Evolutionary conservation across 1,284 basidiomycete genomes (phyloP), one percentile per base, ranked within the genome.

Genomic region (Ustilago lituana): DNA sequence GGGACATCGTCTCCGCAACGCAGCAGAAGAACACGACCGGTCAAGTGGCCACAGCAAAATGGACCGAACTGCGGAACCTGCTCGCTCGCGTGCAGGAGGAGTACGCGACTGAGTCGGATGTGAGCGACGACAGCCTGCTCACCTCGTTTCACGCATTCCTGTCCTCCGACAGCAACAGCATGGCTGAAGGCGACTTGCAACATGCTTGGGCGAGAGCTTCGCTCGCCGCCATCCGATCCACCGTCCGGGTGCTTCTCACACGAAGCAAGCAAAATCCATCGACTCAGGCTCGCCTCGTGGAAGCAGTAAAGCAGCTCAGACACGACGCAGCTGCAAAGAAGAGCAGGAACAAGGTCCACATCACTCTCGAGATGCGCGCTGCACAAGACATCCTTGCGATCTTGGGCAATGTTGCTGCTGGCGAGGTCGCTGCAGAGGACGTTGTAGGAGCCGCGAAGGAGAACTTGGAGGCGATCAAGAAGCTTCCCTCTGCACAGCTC

Each of bases 351-450:
- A 31, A 23, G 11, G 29, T 19, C 2, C 31, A 17, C 8, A 51
- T 59, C 38, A 50, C 62, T 9, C 41, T 65, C 37, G 44, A 50
- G 41, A 53, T 54, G 51, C 55, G 62, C 31, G 62, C 55, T 12
- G 36, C 55, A n/a, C 62, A 65, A 20, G 35, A 49, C 4, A 40
- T 58, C 24, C 11, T 50, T 4, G 27, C 41, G 15, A 19, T 17
- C 5, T 48, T 63, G 1, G 44, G 26, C 22, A 23, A 11, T 8
- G 29, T 22, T 5, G 33, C 24, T 15, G 15, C 22, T 38, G 27
- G 15, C 33, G 24, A 33, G 15, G 36, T 31, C 24, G 58, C 14
- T 8, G 31, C 15, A 19, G 23, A 39, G 11, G 38, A n/a, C 9
- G 50, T 31, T 14, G 24, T 7, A 1, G 35, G n/a, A 0, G 45